Evolutionary conservation across 345 rosid species (phyloP).

Genomic region (Hibiscus trionum): DNA sequence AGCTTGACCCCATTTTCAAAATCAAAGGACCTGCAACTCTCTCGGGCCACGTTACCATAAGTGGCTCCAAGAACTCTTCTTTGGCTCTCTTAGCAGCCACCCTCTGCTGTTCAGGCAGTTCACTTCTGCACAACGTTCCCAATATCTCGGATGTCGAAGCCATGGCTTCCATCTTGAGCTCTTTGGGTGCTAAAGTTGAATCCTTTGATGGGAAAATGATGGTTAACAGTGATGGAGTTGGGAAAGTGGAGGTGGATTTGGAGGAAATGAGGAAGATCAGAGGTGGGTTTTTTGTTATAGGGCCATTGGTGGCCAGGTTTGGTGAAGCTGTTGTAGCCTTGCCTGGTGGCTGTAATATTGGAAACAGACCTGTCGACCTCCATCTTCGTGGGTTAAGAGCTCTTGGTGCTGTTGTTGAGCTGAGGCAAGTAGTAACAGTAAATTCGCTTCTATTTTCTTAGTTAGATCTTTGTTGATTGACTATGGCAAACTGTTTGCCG

Average conservation of each 20-base stretch:
- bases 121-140: constrained; percentile 17
- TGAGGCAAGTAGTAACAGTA: constrained; percentile 7
- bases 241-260: constrained; percentile 15
- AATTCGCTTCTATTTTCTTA: not conserved
- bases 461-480: not conserved
- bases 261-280: constrained; percentile 22
- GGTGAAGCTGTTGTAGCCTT: constrained; percentile 26
- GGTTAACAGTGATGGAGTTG: constrained; percentile 11
- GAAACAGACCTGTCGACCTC: constrained; percentile 28
- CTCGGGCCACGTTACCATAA: constrained; percentile 24
- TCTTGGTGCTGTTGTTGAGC: constrained; percentile 24
- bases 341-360: constrained; percentile 36
- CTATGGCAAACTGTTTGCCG: not conserved
- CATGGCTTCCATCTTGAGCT: constrained; percentile 19
- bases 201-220: not conserved
- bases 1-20: constrained; percentile 10
- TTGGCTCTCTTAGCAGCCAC: constrained; percentile 27
- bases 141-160: constrained; percentile 9
- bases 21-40: constrained; percentile 28
- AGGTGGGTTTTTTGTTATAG: constrained; percentile 29
- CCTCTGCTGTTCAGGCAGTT: constrained; percentile 22
- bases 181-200: constrained; percentile 23
- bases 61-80: constrained; percentile 31
- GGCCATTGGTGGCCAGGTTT: constrained; percentile 26
- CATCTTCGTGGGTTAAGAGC: constrained; percentile 26